A percentile compares a stretch with the other conserved stretches of the same genome.
Evolutionary conservation across 208 protist species (phyloP).

Genomic region (Leptomonas seymouri): DNA sequence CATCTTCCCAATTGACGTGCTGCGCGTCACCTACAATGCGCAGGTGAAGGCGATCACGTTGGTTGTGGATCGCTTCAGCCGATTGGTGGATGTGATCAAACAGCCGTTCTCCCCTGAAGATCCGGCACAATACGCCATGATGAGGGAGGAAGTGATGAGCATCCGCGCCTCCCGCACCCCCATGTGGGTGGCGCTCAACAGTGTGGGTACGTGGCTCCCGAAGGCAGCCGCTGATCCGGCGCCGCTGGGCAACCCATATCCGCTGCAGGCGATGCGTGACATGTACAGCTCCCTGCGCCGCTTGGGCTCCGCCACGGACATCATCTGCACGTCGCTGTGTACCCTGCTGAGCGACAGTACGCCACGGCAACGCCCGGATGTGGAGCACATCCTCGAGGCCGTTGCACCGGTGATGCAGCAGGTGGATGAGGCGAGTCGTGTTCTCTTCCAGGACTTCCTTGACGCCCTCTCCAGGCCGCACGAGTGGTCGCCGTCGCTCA

Average conservation of each 20-base stretch:
- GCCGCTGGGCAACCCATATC: constrained; percentile 51
- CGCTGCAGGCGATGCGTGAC: constrained; percentile 41
- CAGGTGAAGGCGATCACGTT: constrained; percentile 36
- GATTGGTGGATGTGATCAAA: constrained; percentile 36
- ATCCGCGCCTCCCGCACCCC: constrained; percentile 1
- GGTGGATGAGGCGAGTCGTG: constrained; percentile 33
- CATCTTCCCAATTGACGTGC: constrained; percentile 60
- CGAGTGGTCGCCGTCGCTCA: constrained; percentile 29
- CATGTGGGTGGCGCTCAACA: constrained; percentile 42
- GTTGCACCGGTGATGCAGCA: constrained; percentile 34
- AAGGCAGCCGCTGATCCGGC: constrained; percentile 51
- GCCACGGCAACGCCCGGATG: not conserved
- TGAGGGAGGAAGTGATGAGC: not conserved
- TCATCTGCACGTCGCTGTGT: constrained; percentile 33
- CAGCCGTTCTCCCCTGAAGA: constrained; percentile 25
- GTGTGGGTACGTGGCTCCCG: constrained; percentile 36
- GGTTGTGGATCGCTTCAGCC: constrained; percentile 41
- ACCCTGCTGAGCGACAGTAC: constrained; percentile 2
- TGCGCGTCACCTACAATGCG: constrained; percentile 40
- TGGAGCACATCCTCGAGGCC: constrained; percentile 14
- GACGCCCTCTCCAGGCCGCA: constrained; percentile 43
- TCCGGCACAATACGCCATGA: constrained; percentile 15
- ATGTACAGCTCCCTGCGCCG: constrained; percentile 61
- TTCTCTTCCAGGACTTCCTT: constrained; percentile 57
- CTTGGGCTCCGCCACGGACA: constrained; percentile 50